These are phyloP conservation scores for Flaveria trinervia DNA, from an alignment of 129 eudicot species.

Conservation along the genomic window DNA sequence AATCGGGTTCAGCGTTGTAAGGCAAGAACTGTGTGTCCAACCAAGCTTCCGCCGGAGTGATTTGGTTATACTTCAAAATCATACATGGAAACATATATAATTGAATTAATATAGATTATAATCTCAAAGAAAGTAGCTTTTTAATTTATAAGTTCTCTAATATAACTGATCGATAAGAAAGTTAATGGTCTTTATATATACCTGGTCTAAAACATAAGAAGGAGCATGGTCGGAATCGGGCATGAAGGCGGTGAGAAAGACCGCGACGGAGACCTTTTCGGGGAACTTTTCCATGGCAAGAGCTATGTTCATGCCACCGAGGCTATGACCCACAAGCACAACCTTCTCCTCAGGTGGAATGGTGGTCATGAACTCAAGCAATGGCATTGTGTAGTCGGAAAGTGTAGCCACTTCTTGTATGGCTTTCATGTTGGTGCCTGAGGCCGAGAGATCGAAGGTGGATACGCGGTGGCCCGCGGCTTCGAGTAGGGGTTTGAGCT, in stretches of 20 bases:
- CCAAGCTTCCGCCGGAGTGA: slow-evolving; percentile 38
- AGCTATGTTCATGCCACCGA: slow-evolving; percentile 58
- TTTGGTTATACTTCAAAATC: slow-evolving; percentile 12
- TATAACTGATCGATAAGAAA: too few relatives aligned
- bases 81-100: neutral
- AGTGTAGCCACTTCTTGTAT: slow-evolving; percentile 47
- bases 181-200: neutral
- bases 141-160: too few relatives aligned
- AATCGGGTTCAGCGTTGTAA: slow-evolving; percentile 26
- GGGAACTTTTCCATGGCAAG: slow-evolving; percentile 70
- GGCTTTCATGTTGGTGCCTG: slow-evolving; percentile 41
- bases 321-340: slow-evolving; percentile 63
- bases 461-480: slow-evolving; percentile 67
- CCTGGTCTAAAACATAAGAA: slow-evolving; percentile 43
- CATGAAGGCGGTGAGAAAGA: slow-evolving; percentile 63
- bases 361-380: slow-evolving; percentile 49
- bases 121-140: neutral
- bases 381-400: slow-evolving; percentile 52
- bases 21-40: slow-evolving; percentile 48
- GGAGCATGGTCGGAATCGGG: slow-evolving; percentile 55
- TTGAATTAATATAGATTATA: neutral
- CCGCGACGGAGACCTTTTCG: slow-evolving; percentile 45
- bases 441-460: slow-evolving; percentile 60
- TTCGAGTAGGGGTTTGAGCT: slow-evolving; percentile 59
- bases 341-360: slow-evolving; percentile 58